A percentile compares a stretch with the other conserved stretches of the same genome.
These are phyloP conservation scores for Exobasidium rhododendri DNA, from an alignment of 1,284 basidiomycete species.

Conservation along the genomic window DNA sequence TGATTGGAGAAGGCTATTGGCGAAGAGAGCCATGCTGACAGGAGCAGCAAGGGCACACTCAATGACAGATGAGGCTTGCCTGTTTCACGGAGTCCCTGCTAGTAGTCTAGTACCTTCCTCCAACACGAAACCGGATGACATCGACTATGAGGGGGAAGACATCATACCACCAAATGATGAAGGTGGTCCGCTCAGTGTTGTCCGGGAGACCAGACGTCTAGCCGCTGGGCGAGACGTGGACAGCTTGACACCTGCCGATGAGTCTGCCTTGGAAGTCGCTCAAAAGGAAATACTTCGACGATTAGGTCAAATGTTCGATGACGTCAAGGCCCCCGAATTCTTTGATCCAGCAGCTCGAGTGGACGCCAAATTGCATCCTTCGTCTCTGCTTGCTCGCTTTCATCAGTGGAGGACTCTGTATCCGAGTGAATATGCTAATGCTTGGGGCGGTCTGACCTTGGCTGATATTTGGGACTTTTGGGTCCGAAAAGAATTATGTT, in stretches of 20 bases:
- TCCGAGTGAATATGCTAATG: slow-evolving; percentile 36
- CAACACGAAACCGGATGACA: slow-evolving; percentile 1
- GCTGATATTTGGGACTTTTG: slow-evolving; percentile 49
- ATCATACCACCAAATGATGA: slow-evolving; percentile 14
- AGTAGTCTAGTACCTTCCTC: slow-evolving; percentile 21
- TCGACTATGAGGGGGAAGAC: neutral
- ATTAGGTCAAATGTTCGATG: slow-evolving; percentile 21
- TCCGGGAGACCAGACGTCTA: slow-evolving; percentile 6
- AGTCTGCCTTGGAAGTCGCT: slow-evolving; percentile 24
- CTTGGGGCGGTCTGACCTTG: slow-evolving; percentile 49
- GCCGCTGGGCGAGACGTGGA: neutral
- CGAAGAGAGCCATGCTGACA: slow-evolving; percentile 22
- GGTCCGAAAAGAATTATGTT: slow-evolving; percentile 31
- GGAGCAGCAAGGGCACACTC: slow-evolving; percentile 21
- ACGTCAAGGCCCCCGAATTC: slow-evolving; percentile 46
- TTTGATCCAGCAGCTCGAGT: slow-evolving; percentile 25
- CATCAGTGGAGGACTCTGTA: slow-evolving; percentile 33
- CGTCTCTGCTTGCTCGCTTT: slow-evolving; percentile 39
- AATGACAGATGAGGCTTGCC: slow-evolving; percentile 25
- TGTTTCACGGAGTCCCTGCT: slow-evolving; percentile 23
- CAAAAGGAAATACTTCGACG: slow-evolving; percentile 13
- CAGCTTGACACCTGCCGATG: slow-evolving; percentile 22
- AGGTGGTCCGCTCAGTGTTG: slow-evolving; percentile 6
- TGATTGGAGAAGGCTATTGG: slow-evolving; percentile 25
- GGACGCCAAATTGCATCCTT: slow-evolving; percentile 22